A percentile compares a stretch with the other conserved stretches of the same genome.
phyloP scores from a whole-genome alignment of 2,329 filamentous ascomycete species.

The Xylaria sp. region DNA sequence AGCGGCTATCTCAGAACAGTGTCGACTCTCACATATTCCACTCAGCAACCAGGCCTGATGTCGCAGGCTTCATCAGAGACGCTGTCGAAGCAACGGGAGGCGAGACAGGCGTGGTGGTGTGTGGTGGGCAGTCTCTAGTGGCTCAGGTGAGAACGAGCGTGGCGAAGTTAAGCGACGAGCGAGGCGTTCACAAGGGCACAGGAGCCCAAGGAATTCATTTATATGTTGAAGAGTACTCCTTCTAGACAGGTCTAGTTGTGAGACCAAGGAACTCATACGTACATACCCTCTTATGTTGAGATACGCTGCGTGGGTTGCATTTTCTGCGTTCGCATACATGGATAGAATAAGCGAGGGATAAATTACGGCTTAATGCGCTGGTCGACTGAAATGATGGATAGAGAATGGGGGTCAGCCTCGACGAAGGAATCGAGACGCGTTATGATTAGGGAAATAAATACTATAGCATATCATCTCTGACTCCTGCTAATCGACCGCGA shows the following conservation, averaged over 20 bases:
- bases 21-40: constrained; percentile 57
- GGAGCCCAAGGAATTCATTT: constrained; percentile 71
- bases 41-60: constrained; percentile 61
- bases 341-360: background rate
- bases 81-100: constrained; percentile 69
- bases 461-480: background rate
- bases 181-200: constrained; percentile 72
- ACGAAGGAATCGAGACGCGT: background rate
- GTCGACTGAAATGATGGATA: background rate
- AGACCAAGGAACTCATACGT: constrained; percentile 2
- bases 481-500: background rate
- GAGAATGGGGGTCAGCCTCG: background rate
- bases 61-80: constrained; percentile 62
- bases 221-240: constrained; percentile 70
- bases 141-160: constrained; percentile 66
- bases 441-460: background rate
- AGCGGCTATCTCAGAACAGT: constrained; percentile 44
- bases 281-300: background rate
- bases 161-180: constrained; percentile 66
- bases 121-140: constrained; percentile 67
- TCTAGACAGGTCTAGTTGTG: constrained; percentile 48
- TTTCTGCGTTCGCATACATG: background rate
- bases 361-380: background rate
- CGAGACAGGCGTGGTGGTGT: constrained; percentile 71
- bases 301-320: background rate